These are phyloP conservation scores for Graphium sp. DNA, from an alignment of 2,329 filamentous ascomycete species.

Conservation along the genomic window DNA sequence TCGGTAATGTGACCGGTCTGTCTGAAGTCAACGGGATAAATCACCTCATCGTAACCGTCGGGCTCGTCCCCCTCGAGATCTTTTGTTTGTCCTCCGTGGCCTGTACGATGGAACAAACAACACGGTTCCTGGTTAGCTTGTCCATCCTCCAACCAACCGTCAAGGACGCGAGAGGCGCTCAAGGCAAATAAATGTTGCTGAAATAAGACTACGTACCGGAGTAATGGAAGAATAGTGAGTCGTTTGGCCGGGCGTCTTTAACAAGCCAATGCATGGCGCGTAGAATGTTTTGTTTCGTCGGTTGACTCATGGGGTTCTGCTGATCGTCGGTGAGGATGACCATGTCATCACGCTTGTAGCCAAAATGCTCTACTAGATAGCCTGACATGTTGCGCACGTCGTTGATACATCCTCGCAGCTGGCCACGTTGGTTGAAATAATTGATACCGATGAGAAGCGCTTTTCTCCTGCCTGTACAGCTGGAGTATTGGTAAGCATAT, in stretches of 20 bases:
- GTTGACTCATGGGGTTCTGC: slow-evolving; percentile 93
- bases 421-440: slow-evolving; percentile 84
- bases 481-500: slow-evolving; percentile 81
- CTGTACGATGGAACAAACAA: too few relatives aligned
- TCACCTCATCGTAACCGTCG: slow-evolving; percentile 69
- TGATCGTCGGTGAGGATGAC: slow-evolving; percentile 92
- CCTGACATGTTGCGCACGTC: slow-evolving; percentile 94
- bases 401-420: slow-evolving; percentile 88
- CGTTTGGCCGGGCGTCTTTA: slow-evolving; percentile 81
- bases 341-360: slow-evolving; percentile 93
- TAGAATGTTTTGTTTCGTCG: slow-evolving; percentile 87
- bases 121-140: too few relatives aligned
- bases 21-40: slow-evolving; percentile 70
- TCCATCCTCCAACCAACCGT: too few relatives aligned
- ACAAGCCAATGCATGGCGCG: slow-evolving; percentile 97
- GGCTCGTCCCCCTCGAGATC: slow-evolving; percentile 68
- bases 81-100: slow-evolving; percentile 67
- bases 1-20: slow-evolving; percentile 69
- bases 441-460: slow-evolving; percentile 89
- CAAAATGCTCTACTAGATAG: slow-evolving; percentile 77
- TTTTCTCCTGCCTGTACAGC: slow-evolving; percentile 76
- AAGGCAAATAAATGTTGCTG: too few relatives aligned
- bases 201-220: slow-evolving; percentile 64
- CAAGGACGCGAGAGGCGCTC: too few relatives aligned
- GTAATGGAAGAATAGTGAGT: slow-evolving; percentile 96